Base-by-base conservation (phyloP, 2,329 filamentous ascomycete species). In the Akanthomyces dipterigenus region DNA sequence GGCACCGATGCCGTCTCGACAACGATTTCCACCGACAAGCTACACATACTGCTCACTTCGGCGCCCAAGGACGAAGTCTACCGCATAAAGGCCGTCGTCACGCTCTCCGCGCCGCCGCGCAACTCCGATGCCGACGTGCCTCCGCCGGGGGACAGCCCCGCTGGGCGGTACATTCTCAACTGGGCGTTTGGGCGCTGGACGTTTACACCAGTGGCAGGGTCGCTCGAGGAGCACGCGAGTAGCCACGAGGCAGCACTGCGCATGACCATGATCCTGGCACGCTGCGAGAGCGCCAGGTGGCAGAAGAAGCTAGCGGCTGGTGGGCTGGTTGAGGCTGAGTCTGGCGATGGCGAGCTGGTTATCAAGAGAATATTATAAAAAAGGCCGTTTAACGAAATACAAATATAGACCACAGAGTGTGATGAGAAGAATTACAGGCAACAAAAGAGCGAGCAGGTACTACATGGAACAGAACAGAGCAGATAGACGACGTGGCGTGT, bases 131-230 rank as follows among this genome's bases (percentile, higher is more conserved):
- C 79, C 26, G 78, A 82, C 43, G 67, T 71, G 0, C 70, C 72
- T 8, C 69, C 74, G 36, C 70, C 71, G 5, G 69, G 68, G 8
- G 66, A 72, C 5, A 68, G 69, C 53, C 67, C 75, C 3, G 63
- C 64, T 2, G 72, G 70, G 2, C 81, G 90, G 60, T 97, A 95
- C 71, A 96, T 99, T 49, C 82, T 99, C 63, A 99, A 99, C 73
- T 99, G 95, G 95, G 95, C 95, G 0, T 99, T 99, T 76, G 92
- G 92, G 0, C 83, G 95, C 34, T 99, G 95, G 93, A 96, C 87
- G 0, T 96, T 93, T 70, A 96, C 92, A 1, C 80, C 84, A 5
- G 70, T 82, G 4, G 70, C 72, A 70, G 1, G n/a, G n/a, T 28
- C 12, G 12, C 70, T 71, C 1, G 70, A 69, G 11, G 82, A 87